Base-by-base conservation (phyloP, 805 yeast genomes). In the Wickerhamomyces xylosicus region DNA sequence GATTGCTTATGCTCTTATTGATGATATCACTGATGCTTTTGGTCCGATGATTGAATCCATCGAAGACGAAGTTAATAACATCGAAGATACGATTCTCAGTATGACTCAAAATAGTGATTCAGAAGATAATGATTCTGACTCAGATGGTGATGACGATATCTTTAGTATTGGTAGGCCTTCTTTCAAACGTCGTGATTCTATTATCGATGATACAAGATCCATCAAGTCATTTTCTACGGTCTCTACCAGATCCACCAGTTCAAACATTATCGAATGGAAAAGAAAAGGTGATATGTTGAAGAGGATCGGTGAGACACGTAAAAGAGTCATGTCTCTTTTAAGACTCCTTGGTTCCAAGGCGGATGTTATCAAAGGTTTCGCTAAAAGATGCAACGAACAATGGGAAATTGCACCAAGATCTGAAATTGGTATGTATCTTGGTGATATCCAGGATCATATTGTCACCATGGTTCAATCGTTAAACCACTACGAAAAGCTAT, bases 381-480 rank as follows among this genome's bases (percentile, higher is more conserved):
- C 95, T 36, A 92, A 92, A 56, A 66, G 97, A 43, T 86, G 92
- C 56, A 81, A 78, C 47, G 95, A 87, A 49, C 85, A 72, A 44
- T 82, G 84, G 85, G 83, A 76, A 43, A 77, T 73, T 33, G 82
- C 85, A 0, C 86, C 90, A 37, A 70, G 79, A 46, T 74, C 80
- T 11, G 97, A 90, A 53, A 90, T 92, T 51, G 95, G 92, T 3
- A 79, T 92, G 80, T 92, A 90, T 58, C 62, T 92, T 42, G 95
- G 97, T 15, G 98, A 92, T 65, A 92, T 92, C 50, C 98, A 92
- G 61, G 98, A 92, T 62, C 98, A 92, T 63, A 79, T 92, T 28
- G 85, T 92, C 19, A 92, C 98, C 1, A 92, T 92, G 98, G 94
- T 89, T 2, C 96, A 92, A 53, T 78, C 94, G 4, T 67, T 92